Evolutionary conservation across 257 asterid species (phyloP), one percentile per base, ranked within the genome.

Genomic region (Nicotiana tomentosiformis): DNA sequence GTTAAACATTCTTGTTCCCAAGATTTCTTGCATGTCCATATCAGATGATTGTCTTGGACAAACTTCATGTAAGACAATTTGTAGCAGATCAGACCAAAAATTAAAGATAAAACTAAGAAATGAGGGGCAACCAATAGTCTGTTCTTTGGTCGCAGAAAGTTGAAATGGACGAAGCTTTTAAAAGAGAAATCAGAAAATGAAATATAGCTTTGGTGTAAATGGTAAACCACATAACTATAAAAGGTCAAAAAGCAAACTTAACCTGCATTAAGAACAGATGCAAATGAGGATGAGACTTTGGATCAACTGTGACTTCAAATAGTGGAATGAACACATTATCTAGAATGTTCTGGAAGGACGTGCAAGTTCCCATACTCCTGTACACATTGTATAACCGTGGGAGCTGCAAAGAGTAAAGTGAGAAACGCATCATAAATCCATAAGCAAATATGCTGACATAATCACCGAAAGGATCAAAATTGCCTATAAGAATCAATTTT

Each of bases 301-400:
- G 99, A 87, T 95, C 91, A 85, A 93, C 94, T 4, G 99, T 90
- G 83, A 90, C 99, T 89, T 95, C 97, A 83, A 95, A 95, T 69
- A 95, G 96, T 55, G 98, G 98, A 89, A 95, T 85, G 93, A 95
- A 95, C 82, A 95, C 89, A 83, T 95, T 95, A 82, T 95, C 98
- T 16, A 95, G 88, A 86, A 95, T 93, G 82, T 90, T 95, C 90
- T 95, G 99, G 74, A 95, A 95, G 82, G 98, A 93, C 81, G 96
- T 95, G 58, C 89, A 97, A 76, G 97, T 93, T 84, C 99, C 99
- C 99, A 95, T 95, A 84, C 96, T 84, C 84, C 90, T 89, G 95
- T 95, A 95, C 86, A 95, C 87, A 84, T 92, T 95, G 93, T 95
- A 95, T 61, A 95, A 85, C 87, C 92, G 91, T 77, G 99, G 99